Conservation (phyloP, 306 rosid genomes). For the Inga laurina region DNA sequence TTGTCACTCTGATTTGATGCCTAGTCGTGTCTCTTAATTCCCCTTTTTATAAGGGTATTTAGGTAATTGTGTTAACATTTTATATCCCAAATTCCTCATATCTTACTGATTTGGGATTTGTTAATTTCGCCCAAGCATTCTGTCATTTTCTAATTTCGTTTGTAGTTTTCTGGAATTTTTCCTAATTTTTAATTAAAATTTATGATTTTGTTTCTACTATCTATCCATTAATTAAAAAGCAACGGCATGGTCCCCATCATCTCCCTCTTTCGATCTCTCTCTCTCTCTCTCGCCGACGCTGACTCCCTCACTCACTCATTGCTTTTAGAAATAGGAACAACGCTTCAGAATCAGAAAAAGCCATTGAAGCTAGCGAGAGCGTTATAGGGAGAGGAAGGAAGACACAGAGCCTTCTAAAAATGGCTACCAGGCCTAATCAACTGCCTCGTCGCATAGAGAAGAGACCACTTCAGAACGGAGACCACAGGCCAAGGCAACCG, state of each 20-base stretch:
- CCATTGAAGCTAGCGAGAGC: not conserved
- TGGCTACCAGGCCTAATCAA: conserved; percentile 32
- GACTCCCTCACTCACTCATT: not conserved
- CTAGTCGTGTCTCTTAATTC: too few species aligned
- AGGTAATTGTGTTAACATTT: too few species aligned
- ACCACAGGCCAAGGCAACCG: conserved; percentile 26
- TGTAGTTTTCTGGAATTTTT: too few species aligned
- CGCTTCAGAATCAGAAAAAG: not conserved
- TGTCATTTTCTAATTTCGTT: too few species aligned
- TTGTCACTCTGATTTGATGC: too few species aligned
- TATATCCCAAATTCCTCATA: too few species aligned
- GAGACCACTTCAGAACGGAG: conserved; percentile 24
- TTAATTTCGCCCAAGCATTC: too few species aligned
- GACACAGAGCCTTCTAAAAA: not conserved
- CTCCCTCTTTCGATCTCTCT: not conserved
- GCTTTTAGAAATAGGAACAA: not conserved
- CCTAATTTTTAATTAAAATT: not conserved
- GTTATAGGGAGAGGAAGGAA: not conserved
- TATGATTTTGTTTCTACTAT: not conserved
- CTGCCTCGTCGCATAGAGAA: conserved; percentile 21
- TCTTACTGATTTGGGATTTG: too few species aligned
- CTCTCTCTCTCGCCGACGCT: not conserved
- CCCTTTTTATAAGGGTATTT: too few species aligned
- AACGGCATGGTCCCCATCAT: not conserved
- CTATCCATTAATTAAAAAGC: not conserved